Percentiles rank a stretch among this genome's conserved stretches.
These are phyloP conservation scores for Penicillium sp. DNA, from an alignment of 2,329 filamentous ascomycete genomes.

Conservation along the genomic window DNA sequence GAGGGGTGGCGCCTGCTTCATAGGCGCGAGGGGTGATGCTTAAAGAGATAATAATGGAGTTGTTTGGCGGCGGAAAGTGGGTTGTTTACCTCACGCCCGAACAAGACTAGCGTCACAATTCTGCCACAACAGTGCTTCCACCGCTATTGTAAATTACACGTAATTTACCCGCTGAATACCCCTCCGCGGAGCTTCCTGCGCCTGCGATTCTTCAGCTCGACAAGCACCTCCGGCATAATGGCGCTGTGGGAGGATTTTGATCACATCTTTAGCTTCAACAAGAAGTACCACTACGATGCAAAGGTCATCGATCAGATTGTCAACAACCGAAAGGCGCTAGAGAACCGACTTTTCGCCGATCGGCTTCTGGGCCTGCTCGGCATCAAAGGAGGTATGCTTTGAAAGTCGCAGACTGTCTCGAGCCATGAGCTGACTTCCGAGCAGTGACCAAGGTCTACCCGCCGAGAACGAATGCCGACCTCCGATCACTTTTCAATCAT, in stretches of 20 bases:
- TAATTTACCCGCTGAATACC: slow-evolving; percentile 14
- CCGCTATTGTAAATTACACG: slow-evolving; percentile 25
- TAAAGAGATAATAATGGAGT: slow-evolving; percentile 9
- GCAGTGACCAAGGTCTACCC: slow-evolving; percentile 67
- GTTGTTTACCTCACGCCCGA: slow-evolving; percentile 41
- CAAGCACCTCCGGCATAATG: slow-evolving; percentile 28
- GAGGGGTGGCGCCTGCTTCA: slow-evolving; percentile 24
- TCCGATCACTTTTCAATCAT: slow-evolving; percentile 67
- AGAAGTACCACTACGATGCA: slow-evolving; percentile 62
- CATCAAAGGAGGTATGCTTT: slow-evolving; percentile 62
- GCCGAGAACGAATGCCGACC: slow-evolving; percentile 64
- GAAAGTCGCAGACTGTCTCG: slow-evolving; percentile 6
- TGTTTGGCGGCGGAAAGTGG: slow-evolving; percentile 27
- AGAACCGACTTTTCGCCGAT: slow-evolving; percentile 75
- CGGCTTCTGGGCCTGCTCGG: slow-evolving; percentile 69
- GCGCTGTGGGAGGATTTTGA: slow-evolving; percentile 61
- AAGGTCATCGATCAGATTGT: slow-evolving; percentile 63
- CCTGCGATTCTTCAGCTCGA: slow-evolving; percentile 1
- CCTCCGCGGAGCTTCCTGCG: slow-evolving; percentile 13
- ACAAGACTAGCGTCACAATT: slow-evolving; percentile 32
- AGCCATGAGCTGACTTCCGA: slow-evolving; percentile 10
- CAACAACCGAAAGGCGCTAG: slow-evolving; percentile 63
- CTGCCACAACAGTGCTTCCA: slow-evolving; percentile 33
- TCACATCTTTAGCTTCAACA: slow-evolving; percentile 62
- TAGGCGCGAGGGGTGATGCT: slow-evolving; percentile 24